Base-by-base conservation (phyloP, 306 rosid genomes). In the Trifolium pratense region DNA sequence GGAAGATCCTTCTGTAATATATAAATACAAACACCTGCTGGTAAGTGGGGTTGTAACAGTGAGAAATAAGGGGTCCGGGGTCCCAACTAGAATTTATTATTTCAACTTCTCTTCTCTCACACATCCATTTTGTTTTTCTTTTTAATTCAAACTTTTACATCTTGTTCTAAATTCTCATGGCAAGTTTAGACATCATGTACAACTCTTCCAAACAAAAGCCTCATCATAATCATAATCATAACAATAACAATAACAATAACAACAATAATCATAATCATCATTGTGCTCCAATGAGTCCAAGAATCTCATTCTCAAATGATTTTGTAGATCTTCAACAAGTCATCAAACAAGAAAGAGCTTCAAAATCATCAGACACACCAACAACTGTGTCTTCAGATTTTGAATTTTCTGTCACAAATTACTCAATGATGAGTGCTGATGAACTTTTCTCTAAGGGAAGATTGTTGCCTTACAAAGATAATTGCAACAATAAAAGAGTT, bases 341-440 rank as follows among this genome's bases (percentile, higher is more conserved):
- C 45, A 58, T 80, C n/a, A 78, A 77, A 73, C 86, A 87, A 53
- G 96, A 84, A 16, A 84, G 89, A 51, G 69, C 73, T 31, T 77
- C 81, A 5, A 86, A 80, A 74, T 80, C 84, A 74, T 80, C 84
- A 79, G 86, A 82, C 2, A 64, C 84, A 9, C 4, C 12, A 66
- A 21, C 89, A 3, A n/a, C n/a, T n/a, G 77, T 40, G 1, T 84
- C 96, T 25, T 87, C 98, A 0, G 98, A 94, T 71, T 94, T 94
- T 49, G 96, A 94, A 81, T 94, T 94, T 63, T 91, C 96, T 0
- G 87, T 84, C 56, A 36, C 84, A 10, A 84, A 85, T 80, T 78
- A 86, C 68, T 80, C 97, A 25, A 91, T 89, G 97, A 87, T 92
- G 90, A 91, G 92, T 52, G 98, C 98, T 67, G 98, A 94, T 75